Conservation (phyloP, 2,329 filamentous ascomycete species). For the Penicillium aurantiogriseum region DNA sequence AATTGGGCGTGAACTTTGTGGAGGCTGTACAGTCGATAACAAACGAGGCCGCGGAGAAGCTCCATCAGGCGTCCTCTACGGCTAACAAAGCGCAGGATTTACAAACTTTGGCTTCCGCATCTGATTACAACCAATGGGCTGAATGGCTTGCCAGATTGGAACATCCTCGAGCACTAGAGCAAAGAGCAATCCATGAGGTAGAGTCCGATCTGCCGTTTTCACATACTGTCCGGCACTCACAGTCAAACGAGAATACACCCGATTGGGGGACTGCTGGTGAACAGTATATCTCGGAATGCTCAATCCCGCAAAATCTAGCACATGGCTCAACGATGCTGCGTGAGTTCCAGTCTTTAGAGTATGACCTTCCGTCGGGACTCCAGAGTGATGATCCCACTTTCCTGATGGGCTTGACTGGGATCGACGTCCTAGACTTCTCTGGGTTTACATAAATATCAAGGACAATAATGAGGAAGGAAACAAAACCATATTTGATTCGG, state of each 20-base stretch:
- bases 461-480: no score
- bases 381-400: constrained; percentile 27
- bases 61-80: not conserved
- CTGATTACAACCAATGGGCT: constrained; percentile 12
- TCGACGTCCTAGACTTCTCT: constrained; percentile 27
- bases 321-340: not conserved
- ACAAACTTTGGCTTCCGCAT: not conserved
- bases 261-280: not conserved
- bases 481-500: no score
- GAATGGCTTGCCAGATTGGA: constrained; percentile 12
- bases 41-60: constrained; percentile 23
- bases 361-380: constrained; percentile 10
- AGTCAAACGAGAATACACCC: not conserved
- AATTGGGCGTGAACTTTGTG: constrained; percentile 29
- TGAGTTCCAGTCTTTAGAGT: not conserved
- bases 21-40: constrained; percentile 29
- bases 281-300: not conserved
- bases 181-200: not conserved
- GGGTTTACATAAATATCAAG: constrained; percentile 1
- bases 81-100: not conserved
- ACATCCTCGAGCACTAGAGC: not conserved
- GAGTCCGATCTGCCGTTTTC: not conserved
- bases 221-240: not conserved
- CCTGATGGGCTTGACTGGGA: constrained; percentile 30
- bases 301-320: not conserved